Evolutionary conservation across 495 filamentous ascomycete species (phyloP), one percentile per base, ranked within the genome.

Genomic region (Neurospora cerealis): DNA sequence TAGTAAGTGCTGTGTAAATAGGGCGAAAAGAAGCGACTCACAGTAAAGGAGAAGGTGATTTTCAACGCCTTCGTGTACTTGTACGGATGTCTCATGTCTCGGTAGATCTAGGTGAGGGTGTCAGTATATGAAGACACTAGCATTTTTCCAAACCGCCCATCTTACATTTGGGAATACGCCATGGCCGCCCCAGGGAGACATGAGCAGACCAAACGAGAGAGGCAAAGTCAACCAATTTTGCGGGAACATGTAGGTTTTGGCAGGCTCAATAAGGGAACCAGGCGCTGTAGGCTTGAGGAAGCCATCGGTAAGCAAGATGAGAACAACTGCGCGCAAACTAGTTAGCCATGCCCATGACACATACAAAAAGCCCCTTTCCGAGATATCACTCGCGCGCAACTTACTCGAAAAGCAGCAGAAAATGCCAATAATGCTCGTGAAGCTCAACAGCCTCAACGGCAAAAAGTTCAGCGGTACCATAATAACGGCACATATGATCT

Each of bases 111-210:
- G 2, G 37, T 11, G 10, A 2, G 10, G n/a, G n/a, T 8, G 74
- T 75, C 40, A 73, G 69, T 32, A 70, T 19, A 17, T 7, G 10
- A 39, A 37, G 9, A 21, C 17, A 32, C 40, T 28, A 5, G 42
- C 17, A 28, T 32, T 28, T 38, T 40, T 15, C 19, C 11, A 41
- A n/a, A 11, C 17, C 2, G 15, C n/a, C 76, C n/a, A 28, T 62
- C 80, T 69, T 79, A 86, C 85, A 78, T 97, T 97, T 3, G 96
- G 96, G 79, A 99, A 97, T 37, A 99, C 96, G 71, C 89, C 88
- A 79, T 98, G 96, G 9, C 96, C 96, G 75, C 96, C 96, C 94
- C 94, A 99, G 1, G 95, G 94, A 34, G 94, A 93, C 94, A 98
- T 98, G 37, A 98, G 86, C 13, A 99, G 85, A n/a, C 96, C 96